Percentiles rank a stretch among this genome's conserved stretches.
These are phyloP conservation scores for Fusarium phyllophilum DNA, from an alignment of 2,329 filamentous ascomycete genomes.

Conservation along the genomic window DNA sequence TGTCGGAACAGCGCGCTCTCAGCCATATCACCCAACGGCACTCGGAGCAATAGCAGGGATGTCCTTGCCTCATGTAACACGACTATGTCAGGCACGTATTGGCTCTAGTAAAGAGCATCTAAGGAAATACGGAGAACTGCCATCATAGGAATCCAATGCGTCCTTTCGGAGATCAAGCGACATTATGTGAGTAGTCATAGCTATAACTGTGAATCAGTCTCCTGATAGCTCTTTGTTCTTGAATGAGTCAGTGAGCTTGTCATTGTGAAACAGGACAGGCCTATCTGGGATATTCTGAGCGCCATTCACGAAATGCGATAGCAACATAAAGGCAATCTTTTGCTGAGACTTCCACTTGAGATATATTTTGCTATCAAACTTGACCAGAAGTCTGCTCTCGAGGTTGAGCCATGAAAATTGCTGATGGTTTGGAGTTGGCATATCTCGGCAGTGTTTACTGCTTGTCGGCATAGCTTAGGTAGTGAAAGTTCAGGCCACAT, in stretches of 20 bases:
- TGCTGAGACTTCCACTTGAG: neutral
- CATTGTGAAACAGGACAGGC: neutral
- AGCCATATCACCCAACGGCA: fast-evolving
- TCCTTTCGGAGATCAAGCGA: neutral
- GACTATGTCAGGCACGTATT: fast-evolving
- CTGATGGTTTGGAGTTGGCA: too few relatives aligned
- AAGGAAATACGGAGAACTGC: neutral
- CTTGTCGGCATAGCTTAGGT: too few relatives aligned
- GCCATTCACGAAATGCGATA: neutral
- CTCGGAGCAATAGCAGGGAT: neutral
- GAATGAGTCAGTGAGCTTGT: neutral
- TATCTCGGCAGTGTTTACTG: neutral
- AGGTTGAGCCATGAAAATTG: too few relatives aligned
- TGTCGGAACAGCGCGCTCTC: neutral
- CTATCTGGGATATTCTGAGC: neutral
- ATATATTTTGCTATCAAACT: neutral
- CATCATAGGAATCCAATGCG: neutral
- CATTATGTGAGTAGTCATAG: neutral
- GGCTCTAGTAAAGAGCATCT: neutral
- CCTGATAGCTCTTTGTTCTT: neutral
- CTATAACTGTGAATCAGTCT: too few relatives aligned
- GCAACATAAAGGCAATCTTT: neutral
- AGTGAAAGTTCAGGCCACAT: neutral
- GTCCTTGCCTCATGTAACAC: fast-evolving
- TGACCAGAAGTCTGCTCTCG: too few relatives aligned